Conservation (phyloP, 768 basidiomycete genomes). For the Termitomyces sp. region DNA sequence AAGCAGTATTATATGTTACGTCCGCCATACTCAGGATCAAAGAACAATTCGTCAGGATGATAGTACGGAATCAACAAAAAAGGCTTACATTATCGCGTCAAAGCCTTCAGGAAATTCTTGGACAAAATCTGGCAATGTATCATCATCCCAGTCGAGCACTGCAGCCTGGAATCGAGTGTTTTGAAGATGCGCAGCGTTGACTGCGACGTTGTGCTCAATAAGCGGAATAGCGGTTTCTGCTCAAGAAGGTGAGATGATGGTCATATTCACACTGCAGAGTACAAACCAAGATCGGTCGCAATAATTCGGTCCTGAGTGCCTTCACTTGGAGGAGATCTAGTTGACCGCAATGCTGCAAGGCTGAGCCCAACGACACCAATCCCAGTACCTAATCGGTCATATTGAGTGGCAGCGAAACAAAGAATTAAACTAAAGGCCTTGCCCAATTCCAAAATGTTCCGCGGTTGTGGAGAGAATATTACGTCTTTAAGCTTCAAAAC, state of each 20-base stretch:
- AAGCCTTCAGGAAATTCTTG: conserved; percentile 30
- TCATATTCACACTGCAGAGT: neutral
- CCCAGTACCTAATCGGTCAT: conserved; percentile 59
- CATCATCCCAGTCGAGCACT: conserved; percentile 76
- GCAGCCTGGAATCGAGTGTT: conserved; percentile 26
- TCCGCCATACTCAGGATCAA: conserved; percentile 73
- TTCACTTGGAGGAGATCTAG: conserved; percentile 9
- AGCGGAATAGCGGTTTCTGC: conserved; percentile 79
- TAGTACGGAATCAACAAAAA: conserved; percentile 5
- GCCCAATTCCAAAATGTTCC: conserved; percentile 71
- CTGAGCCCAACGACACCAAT: conserved; percentile 78
- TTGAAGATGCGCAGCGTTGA: conserved; percentile 33
- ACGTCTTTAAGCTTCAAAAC: conserved; percentile 22
- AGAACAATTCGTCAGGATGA: neutral
- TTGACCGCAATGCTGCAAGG: conserved; percentile 52
- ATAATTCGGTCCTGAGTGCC: conserved; percentile 32
- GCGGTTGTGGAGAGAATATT: conserved; percentile 33
- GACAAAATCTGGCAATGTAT: conserved; percentile 43
- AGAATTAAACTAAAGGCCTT: conserved; percentile 13
- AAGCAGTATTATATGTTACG: conserved; percentile 85
- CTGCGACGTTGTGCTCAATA: conserved; percentile 62
- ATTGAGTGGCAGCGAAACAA: neutral
- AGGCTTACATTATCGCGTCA: conserved; percentile 47
- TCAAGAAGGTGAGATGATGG: neutral
- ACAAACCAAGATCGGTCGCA: conserved; percentile 72